Percentiles rank a stretch among this genome's conserved stretches.
Evolutionary conservation across 257 asterid species (phyloP).

Genomic region (Petunia axillaris): DNA sequence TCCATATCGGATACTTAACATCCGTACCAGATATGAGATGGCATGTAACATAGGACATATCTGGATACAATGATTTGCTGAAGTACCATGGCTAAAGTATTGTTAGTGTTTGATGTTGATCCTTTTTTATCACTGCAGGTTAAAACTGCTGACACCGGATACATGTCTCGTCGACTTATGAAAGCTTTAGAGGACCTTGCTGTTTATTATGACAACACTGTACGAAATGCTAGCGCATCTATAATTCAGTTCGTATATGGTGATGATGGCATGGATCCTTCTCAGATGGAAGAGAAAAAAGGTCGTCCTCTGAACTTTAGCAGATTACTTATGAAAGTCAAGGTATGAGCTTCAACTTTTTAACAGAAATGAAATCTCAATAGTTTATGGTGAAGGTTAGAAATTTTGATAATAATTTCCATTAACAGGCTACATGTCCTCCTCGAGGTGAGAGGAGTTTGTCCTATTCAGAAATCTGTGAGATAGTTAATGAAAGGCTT

Average conservation of each 20-base stretch:
- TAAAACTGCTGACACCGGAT: constrained; percentile 98
- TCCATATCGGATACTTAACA: not conserved
- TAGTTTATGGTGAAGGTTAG: not conserved
- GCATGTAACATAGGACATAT: not conserved
- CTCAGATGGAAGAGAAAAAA: constrained; percentile 90
- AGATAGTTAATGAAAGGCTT: constrained; percentile 52
- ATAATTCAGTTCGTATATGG: constrained; percentile 87
- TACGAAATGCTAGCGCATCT: constrained; percentile 84
- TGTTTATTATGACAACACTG: constrained; percentile 79
- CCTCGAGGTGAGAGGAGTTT: constrained; percentile 61
- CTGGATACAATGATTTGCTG: not conserved
- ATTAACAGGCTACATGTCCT: constrained; percentile 89
- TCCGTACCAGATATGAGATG: constrained; percentile 15
- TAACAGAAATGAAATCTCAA: not conserved
- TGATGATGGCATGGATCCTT: constrained; percentile 97
- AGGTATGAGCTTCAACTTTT: constrained; percentile 49
- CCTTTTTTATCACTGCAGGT: constrained; percentile 48
- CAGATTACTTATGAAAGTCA: constrained; percentile 85
- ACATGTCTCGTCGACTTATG: constrained; percentile 98
- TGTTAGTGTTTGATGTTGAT: not conserved
- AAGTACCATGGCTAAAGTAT: constrained; percentile 10
- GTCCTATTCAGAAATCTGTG: constrained; percentile 47
- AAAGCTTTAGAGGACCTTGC: constrained; percentile 92
- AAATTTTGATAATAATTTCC: constrained; percentile 26
- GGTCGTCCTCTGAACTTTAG: constrained; percentile 87